Evolutionary conservation across 1,139 yeast species (phyloP).

Genomic region (Hyphopichia fennica): DNA sequence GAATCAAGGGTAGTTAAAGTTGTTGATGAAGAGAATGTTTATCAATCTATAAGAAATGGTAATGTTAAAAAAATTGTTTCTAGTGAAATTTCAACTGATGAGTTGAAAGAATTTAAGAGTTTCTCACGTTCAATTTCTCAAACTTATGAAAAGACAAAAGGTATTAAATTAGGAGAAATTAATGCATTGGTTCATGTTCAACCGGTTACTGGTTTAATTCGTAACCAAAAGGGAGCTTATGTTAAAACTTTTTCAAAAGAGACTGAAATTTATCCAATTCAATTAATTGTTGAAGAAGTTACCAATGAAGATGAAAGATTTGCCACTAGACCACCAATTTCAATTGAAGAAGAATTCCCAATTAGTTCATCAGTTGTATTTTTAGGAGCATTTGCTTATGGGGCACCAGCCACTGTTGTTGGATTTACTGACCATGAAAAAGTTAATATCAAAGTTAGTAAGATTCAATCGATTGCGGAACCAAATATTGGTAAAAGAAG

Average conservation of each 20-base stretch:
- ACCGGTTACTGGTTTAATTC: slow-evolving; percentile 76
- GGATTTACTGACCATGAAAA: slow-evolving; percentile 59
- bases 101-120: slow-evolving; percentile 38
- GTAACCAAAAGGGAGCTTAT: slow-evolving; percentile 73
- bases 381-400: slow-evolving; percentile 86
- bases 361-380: slow-evolving; percentile 70
- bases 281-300: slow-evolving; percentile 76
- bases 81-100: slow-evolving; percentile 41
- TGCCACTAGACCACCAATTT: slow-evolving; percentile 69
- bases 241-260: slow-evolving; percentile 62
- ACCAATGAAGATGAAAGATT: slow-evolving; percentile 73
- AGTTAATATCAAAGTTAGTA: slow-evolving; percentile 52
- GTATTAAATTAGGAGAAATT: slow-evolving; percentile 56
- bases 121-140: slow-evolving; percentile 31
- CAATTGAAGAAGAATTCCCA: slow-evolving; percentile 84
- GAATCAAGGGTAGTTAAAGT: slow-evolving; percentile 76
- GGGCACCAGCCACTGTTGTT: slow-evolving; percentile 74
- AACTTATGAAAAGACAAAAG: slow-evolving; percentile 50
- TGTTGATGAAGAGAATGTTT: slow-evolving; percentile 50
- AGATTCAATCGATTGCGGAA: slow-evolving; percentile 52
- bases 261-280: slow-evolving; percentile 66
- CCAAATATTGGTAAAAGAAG: slow-evolving; percentile 64
- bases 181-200: slow-evolving; percentile 65
- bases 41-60: slow-evolving; percentile 40
- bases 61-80: slow-evolving; percentile 36